Base-by-base conservation (phyloP, 371 early-diverging fungal genomes). In the Blakeslea trispora region DNA sequence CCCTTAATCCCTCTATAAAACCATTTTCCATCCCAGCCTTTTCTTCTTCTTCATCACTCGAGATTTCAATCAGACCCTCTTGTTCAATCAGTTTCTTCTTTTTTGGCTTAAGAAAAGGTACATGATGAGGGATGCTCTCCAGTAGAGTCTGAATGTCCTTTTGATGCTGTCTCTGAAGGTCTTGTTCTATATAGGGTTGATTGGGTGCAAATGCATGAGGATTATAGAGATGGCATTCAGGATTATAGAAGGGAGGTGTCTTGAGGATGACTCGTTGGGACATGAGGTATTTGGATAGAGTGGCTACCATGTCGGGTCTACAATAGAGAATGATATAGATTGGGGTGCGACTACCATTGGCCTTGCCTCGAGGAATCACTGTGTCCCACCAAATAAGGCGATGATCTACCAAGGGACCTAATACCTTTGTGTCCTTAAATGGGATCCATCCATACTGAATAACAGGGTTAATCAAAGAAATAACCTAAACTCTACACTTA, bases 341-440 rank as follows among this genome's bases (percentile, higher is more conserved):
- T 14, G 79, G 79, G 3, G 69, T 65, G 3, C 74, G 69, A 17
- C 56, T 49, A 9, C 44, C 49, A 10, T 59, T 79, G 1, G 55
- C 66, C 48, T 72, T 74, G 34, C 55, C 61, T 18, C 69, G 59
- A 8, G 80, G 80, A 64, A 79, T 74, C 17, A 76, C 52, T 6
- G 73, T 69, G 28, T 79, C 80, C 74, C 75, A 74, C 79, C 79
- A 79, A 18, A 74, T 63, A 39, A 71, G 23, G 3, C 55, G 46
- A 23, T 57, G 51, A 11, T 79, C 76, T 4, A 64, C 65, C 11
- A 79, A 50, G 1, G 79, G 79, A 0, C 79, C 79, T n/a, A 79
- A 51, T 15, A 75, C 50, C 32, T 60, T 63, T 9, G 79, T 79
- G 22, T 71, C 72, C 42, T 69, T 62, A 58, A 75, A 79, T 9